Percentiles rank a stretch among this genome's conserved stretches.
Conservation (phyloP, 305 asterid genomes). For the Nicotiana rustica region DNA sequence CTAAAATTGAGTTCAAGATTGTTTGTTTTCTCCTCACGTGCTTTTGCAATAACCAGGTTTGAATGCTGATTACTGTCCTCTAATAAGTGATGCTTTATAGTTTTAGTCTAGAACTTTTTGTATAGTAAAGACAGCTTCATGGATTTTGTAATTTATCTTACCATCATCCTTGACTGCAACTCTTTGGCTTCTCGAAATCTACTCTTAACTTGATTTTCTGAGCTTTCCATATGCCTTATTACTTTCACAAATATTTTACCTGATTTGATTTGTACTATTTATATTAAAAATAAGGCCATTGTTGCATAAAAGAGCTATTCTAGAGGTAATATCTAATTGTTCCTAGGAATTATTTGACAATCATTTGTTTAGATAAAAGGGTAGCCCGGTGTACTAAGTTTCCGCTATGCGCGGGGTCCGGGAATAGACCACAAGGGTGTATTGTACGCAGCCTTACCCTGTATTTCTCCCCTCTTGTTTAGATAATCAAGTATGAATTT, state of each 20-base stretch:
- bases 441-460: no score
- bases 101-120: conserved; percentile 29
- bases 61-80: conserved; percentile 30
- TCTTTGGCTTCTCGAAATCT: conserved; percentile 11
- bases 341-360: conserved; percentile 5
- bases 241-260: background rate
- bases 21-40: conserved; percentile 1
- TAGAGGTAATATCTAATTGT: background rate
- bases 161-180: conserved; percentile 25
- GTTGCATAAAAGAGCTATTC: background rate
- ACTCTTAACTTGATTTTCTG: conserved; percentile 9
- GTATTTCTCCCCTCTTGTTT: no score
- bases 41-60: conserved; percentile 32
- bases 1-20: conserved; percentile 25
- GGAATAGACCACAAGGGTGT: no score
- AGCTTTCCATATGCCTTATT: background rate
- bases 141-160: conserved; percentile 32
- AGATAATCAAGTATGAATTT: no score
- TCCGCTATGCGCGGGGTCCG: no score
- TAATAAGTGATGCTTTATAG: conserved; percentile 28
- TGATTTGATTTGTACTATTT: background rate
- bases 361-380: background rate
- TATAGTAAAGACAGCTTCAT: conserved; percentile 26
- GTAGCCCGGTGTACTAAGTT: no score
- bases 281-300: background rate